A percentile compares a stretch with the other conserved stretches of the same genome.
Evolutionary conservation across 2,329 filamentous ascomycete species (phyloP).

Genomic region (Rutstroemia sydowiana): DNA sequence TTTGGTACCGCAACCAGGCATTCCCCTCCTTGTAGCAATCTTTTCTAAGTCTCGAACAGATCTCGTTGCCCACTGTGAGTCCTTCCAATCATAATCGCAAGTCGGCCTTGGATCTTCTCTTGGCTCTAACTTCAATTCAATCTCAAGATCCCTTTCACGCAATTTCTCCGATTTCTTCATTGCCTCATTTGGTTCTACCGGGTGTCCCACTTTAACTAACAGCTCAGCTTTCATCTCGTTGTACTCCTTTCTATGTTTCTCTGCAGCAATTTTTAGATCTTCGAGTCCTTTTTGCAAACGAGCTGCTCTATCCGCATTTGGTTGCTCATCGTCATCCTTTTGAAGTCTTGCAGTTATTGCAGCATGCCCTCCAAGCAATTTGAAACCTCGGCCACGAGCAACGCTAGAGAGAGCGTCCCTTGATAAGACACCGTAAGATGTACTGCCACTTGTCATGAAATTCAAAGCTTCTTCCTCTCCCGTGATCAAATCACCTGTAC

Average conservation of each 20-base stretch:
- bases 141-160: neutral
- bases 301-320: neutral
- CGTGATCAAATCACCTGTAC: neutral
- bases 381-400: conserved; percentile 4
- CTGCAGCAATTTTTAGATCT: too few relatives aligned
- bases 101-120: neutral
- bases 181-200: neutral
- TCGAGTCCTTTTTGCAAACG: neutral
- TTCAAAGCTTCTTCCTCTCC: neutral
- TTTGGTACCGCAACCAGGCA: conserved; percentile 10
- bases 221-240: conserved; percentile 1
- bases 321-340: conserved; percentile 1
- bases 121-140: neutral
- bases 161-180: neutral
- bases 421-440: neutral
- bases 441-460: neutral
- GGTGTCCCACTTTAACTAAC: conserved; percentile 15
- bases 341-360: conserved; percentile 4
- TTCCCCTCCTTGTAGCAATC: conserved; percentile 13
- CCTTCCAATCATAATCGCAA: conserved; percentile 18
- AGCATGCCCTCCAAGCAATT: neutral
- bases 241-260: too few relatives aligned
- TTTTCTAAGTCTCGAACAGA: conserved; percentile 11
- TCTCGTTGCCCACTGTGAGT: conserved; percentile 18
- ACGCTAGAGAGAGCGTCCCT: neutral